Evolutionary conservation across 257 asterid genomes (phyloP).

Genomic region (Solanum acaule): DNA sequence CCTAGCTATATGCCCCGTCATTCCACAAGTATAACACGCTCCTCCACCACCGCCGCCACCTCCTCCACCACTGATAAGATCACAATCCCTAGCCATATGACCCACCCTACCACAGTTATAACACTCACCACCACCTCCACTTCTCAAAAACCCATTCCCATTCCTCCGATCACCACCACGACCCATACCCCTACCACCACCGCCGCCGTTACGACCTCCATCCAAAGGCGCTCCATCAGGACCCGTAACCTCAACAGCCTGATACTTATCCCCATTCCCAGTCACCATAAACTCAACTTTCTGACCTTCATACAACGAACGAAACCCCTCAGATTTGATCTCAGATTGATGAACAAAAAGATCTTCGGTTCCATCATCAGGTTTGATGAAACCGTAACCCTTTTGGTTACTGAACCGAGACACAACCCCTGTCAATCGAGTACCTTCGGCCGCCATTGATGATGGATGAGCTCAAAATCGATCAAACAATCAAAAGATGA

Average conservation of each 20-base stretch:
- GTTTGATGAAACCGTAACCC: conserved; percentile 73
- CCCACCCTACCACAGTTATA: not conserved
- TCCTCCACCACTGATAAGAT: not conserved
- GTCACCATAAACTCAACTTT: conserved; percentile 51
- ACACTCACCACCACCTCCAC: not conserved
- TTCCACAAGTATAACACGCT: conserved; percentile 25
- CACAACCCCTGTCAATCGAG: conserved; percentile 55
- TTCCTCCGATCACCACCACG: conserved; percentile 10
- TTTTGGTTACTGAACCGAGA: conserved; percentile 46
- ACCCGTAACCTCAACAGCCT: conserved; percentile 56
- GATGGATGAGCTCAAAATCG: not conserved
- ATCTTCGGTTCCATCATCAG: conserved; percentile 54
- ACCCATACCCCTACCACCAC: conserved; percentile 10
- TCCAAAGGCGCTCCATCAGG: conserved; percentile 44
- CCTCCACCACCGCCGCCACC: not conserved
- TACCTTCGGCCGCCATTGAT: conserved; percentile 56
- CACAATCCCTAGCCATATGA: not conserved
- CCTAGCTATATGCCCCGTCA: not conserved
- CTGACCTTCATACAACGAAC: conserved; percentile 61
- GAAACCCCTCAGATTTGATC: conserved; percentile 70
- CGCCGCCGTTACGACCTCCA: not conserved
- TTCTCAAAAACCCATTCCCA: conserved; percentile 8
- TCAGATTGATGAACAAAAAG: conserved; percentile 72
- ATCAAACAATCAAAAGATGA: not conserved
- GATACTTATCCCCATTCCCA: conserved; percentile 40